phyloP scores from a whole-genome alignment of 164 flowering plant genomes.

The Piper longum region DNA sequence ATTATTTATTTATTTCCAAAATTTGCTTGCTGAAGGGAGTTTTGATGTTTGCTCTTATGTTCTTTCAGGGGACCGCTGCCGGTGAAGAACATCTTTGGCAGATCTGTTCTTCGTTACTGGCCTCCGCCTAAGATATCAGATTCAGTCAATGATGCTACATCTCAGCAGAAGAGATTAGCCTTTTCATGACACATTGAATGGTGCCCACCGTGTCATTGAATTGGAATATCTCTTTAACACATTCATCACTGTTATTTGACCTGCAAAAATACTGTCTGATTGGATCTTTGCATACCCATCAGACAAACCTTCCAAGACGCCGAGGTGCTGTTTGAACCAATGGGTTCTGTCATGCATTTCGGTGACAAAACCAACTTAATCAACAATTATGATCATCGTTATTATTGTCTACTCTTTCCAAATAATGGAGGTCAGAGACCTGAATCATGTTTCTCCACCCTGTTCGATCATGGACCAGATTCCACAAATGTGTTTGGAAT shows the following conservation, averaged over 20 bases:
- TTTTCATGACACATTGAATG: constrained; percentile 29
- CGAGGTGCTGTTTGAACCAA: too few relatives aligned
- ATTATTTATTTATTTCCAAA: neutral
- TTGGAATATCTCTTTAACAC: too few relatives aligned
- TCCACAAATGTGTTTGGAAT: neutral
- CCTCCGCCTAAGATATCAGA: constrained; percentile 64
- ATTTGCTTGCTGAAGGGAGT: neutral
- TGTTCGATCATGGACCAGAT: neutral
- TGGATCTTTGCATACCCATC: too few relatives aligned
- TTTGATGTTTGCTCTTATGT: neutral
- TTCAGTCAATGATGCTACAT: constrained; percentile 23
- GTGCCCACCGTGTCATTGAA: neutral
- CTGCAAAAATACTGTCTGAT: too few relatives aligned
- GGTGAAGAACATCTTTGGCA: constrained; percentile 62
- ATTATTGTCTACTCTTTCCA: too few relatives aligned
- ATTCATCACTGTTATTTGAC: neutral
- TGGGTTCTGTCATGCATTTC: too few relatives aligned
- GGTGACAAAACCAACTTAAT: too few relatives aligned
- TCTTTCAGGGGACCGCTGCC: constrained; percentile 95
- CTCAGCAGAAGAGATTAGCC: constrained; percentile 17
- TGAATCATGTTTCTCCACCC: neutral
- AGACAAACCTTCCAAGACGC: too few relatives aligned
- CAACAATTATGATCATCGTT: neutral
- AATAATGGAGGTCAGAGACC: neutral
- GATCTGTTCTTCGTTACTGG: constrained; percentile 90